Evolutionary conservation across 495 filamentous ascomycete genomes (phyloP).

Genomic region (Cairneyella variabilis): DNA sequence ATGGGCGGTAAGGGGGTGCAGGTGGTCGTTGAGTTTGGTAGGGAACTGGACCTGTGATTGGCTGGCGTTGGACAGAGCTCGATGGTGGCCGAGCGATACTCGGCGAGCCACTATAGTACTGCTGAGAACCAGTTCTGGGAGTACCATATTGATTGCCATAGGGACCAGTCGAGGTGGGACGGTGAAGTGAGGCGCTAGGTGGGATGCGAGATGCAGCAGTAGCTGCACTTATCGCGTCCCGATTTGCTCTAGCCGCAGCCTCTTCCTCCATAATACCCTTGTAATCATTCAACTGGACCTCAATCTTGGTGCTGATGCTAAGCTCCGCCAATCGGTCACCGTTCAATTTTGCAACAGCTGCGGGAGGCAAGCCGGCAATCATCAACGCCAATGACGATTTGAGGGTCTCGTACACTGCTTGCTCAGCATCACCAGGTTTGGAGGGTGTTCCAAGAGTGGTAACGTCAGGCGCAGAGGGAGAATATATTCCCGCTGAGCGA

Average conservation of each 20-base stretch:
- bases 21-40: slow-evolving; percentile 22
- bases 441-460: slow-evolving; percentile 42
- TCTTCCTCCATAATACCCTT: slow-evolving; percentile 85
- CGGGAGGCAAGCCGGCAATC: slow-evolving; percentile 74
- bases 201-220: background rate
- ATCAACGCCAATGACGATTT: slow-evolving; percentile 69
- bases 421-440: slow-evolving; percentile 60
- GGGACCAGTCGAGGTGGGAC: slow-evolving; percentile 15
- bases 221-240: slow-evolving; percentile 4
- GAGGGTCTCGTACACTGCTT: slow-evolving; percentile 67
- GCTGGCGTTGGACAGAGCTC: slow-evolving; percentile 15
- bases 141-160: slow-evolving; percentile 27
- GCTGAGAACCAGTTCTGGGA: slow-evolving; percentile 1
- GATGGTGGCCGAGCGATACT: slow-evolving; percentile 21
- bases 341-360: slow-evolving; percentile 79
- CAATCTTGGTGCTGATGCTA: slow-evolving; percentile 77
- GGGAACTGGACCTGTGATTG: slow-evolving; percentile 16
- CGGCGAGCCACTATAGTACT: slow-evolving; percentile 19
- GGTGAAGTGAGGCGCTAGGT: slow-evolving; percentile 14
- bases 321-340: slow-evolving; percentile 79
- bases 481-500: slow-evolving; percentile 41
- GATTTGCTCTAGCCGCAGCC: slow-evolving; percentile 33
- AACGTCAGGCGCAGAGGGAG: slow-evolving; percentile 40
- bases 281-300: slow-evolving; percentile 66
- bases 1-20: slow-evolving; percentile 18